Percentiles rank a stretch among this genome's conserved stretches.
These are phyloP conservation scores for Fragaria nilgerrensis DNA, from an alignment of 306 rosid genomes.

Conservation along the genomic window DNA sequence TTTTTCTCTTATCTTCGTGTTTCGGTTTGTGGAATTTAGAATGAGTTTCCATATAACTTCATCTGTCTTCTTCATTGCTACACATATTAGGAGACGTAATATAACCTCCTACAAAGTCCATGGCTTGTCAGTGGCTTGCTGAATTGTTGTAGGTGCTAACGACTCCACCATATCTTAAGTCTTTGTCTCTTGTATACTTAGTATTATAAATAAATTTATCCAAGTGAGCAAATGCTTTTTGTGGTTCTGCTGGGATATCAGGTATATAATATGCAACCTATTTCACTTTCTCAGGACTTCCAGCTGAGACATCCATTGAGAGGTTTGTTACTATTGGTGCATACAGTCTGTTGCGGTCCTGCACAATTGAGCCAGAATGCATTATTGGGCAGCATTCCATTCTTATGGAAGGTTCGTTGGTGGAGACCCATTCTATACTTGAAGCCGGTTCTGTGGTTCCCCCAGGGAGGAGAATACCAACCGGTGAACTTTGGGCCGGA, in stretches of 20 bases:
- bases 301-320: conserved; percentile 82
- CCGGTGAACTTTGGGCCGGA: conserved; percentile 98
- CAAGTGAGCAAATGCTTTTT: background rate
- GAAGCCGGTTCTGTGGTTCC: conserved; percentile 99
- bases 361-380: conserved; percentile 97
- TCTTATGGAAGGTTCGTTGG: conserved; percentile 96
- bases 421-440: conserved; percentile 90
- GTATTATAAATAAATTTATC: background rate
- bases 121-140: background rate
- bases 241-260: background rate
- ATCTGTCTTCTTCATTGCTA: background rate
- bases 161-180: background rate
- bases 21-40: background rate
- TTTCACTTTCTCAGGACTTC: conserved; percentile 67
- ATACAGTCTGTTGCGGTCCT: conserved; percentile 85
- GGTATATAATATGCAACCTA: conserved; percentile 18
- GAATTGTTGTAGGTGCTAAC: background rate
- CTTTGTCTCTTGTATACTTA: background rate
- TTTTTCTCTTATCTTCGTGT: background rate
- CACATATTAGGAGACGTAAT: background rate
- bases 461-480: conserved; percentile 92
- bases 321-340: conserved; percentile 94
- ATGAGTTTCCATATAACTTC: background rate
- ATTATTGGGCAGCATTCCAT: conserved; percentile 96
- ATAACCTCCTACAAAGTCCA: background rate